These are phyloP conservation scores for Neophaeococcomyces aloes DNA, from an alignment of 2,329 filamentous ascomycete species.

Conservation along the genomic window DNA sequence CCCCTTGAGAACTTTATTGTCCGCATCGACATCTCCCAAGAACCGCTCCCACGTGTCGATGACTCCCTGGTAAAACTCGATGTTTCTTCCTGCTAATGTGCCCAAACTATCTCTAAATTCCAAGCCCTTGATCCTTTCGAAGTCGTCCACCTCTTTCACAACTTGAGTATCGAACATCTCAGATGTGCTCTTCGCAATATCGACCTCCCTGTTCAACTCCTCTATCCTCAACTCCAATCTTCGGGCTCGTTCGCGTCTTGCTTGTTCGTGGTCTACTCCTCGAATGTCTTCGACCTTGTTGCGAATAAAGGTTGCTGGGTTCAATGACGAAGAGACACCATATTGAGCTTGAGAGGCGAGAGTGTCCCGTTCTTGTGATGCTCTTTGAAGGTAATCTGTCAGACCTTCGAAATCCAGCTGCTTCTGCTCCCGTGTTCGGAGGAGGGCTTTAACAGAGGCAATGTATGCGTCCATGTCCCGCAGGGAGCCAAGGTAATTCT, in stretches of 20 bases:
- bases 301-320: constrained; percentile 76
- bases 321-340: constrained; percentile 46
- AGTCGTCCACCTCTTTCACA: constrained; percentile 81
- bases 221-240: constrained; percentile 90
- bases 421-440: constrained; percentile 92
- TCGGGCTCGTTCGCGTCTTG: constrained; percentile 71
- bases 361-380: constrained; percentile 72
- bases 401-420: constrained; percentile 95
- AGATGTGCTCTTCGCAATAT: constrained; percentile 72
- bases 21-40: constrained; percentile 73
- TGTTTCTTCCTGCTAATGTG: constrained; percentile 70
- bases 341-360: constrained; percentile 56
- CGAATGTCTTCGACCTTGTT: constrained; percentile 94
- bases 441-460: constrained; percentile 69
- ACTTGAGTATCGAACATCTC: constrained; percentile 96
- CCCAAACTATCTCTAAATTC: constrained; percentile 86
- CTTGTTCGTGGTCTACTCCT: constrained; percentile 91
- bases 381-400: constrained; percentile 90
- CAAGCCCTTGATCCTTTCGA: constrained; percentile 88
- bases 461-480: constrained; percentile 96
- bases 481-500: constrained; percentile 85
- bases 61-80: constrained; percentile 72
- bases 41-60: constrained; percentile 82
- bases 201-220: constrained; percentile 78
- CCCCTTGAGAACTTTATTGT: constrained; percentile 27